Evolutionary conservation across 768 basidiomycete genomes (phyloP).

Genomic region (Guyanaporus albipodus): DNA sequence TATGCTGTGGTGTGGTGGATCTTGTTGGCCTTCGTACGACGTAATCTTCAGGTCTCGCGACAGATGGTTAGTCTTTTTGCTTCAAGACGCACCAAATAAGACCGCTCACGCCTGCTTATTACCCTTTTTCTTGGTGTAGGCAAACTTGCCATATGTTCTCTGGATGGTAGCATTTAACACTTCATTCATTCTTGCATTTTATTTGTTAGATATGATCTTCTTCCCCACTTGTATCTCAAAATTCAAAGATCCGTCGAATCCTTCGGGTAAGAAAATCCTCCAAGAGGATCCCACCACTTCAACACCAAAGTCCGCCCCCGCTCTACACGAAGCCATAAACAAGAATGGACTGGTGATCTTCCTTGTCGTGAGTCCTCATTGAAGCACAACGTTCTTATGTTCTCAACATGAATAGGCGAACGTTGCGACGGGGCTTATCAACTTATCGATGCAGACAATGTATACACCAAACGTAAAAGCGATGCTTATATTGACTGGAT

Average conservation of each 20-base stretch:
- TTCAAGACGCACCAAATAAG: background rate
- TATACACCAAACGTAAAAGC: constrained; percentile 56
- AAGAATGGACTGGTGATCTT: constrained; percentile 76
- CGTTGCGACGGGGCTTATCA: constrained; percentile 78
- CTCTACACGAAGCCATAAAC: constrained; percentile 78
- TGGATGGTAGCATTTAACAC: constrained; percentile 92
- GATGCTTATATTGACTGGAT: constrained; percentile 58
- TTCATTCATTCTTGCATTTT: constrained; percentile 76
- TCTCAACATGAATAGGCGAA: constrained; percentile 60
- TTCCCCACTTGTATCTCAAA: constrained; percentile 43
- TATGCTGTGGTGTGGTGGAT: constrained; percentile 82
- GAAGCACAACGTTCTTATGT: background rate
- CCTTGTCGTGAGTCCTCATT: constrained; percentile 57
- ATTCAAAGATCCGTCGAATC: constrained; percentile 22
- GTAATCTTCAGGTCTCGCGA: constrained; percentile 49
- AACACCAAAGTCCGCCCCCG: constrained; percentile 32
- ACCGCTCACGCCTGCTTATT: background rate
- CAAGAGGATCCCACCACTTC: constrained; percentile 23
- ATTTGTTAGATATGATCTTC: constrained; percentile 70
- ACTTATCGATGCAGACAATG: constrained; percentile 79
- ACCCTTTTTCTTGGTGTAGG: constrained; percentile 42
- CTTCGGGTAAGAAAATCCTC: constrained; percentile 23
- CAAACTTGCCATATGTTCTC: constrained; percentile 82
- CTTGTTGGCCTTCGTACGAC: constrained; percentile 38
- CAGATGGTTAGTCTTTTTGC: constrained; percentile 46